Conservation (phyloP, 208 protist genomes). For the Trypanosoma congolense region DNA sequence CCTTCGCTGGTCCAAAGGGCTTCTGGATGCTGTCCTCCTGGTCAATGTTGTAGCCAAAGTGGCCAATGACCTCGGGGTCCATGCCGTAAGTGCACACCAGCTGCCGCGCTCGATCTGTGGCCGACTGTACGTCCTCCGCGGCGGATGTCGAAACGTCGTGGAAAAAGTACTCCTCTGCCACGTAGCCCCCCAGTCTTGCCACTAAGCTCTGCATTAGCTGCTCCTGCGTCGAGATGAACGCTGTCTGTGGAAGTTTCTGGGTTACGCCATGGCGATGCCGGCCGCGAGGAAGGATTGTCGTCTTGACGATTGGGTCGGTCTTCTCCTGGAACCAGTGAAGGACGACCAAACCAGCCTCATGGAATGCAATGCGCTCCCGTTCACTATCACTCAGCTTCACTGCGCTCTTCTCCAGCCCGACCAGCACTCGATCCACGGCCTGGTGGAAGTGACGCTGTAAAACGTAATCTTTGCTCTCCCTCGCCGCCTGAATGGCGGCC, state of each 20-base stretch:
- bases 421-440: slow-evolving; percentile 94
- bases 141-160: slow-evolving; percentile 87
- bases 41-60: slow-evolving; percentile 77
- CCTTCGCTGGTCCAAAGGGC: slow-evolving; percentile 93
- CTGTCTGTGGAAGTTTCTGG: slow-evolving; percentile 74
- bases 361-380: slow-evolving; percentile 87
- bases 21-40: slow-evolving; percentile 78
- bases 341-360: slow-evolving; percentile 92
- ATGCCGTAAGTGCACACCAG: slow-evolving; percentile 88
- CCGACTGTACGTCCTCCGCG: slow-evolving; percentile 82
- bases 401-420: slow-evolving; percentile 93
- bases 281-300: slow-evolving; percentile 76
- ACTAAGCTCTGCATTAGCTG: slow-evolving; percentile 58
- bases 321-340: slow-evolving; percentile 88
- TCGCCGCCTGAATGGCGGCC: slow-evolving; percentile 93
- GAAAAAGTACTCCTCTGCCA: slow-evolving; percentile 94
- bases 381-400: slow-evolving; percentile 66
- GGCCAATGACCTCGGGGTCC: slow-evolving; percentile 68
- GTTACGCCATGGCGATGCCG: slow-evolving; percentile 70
- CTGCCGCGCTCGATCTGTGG: slow-evolving; percentile 78
- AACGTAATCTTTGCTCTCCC: slow-evolving; percentile 68
- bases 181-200: slow-evolving; percentile 87
- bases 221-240: slow-evolving; percentile 77
- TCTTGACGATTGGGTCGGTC: slow-evolving; percentile 92
- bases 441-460: slow-evolving; percentile 84